A percentile compares a stretch with the other conserved stretches of the same genome.
phyloP scores from a whole-genome alignment of 768 basidiomycete genomes.

The Crassisporium funariophilum region DNA sequence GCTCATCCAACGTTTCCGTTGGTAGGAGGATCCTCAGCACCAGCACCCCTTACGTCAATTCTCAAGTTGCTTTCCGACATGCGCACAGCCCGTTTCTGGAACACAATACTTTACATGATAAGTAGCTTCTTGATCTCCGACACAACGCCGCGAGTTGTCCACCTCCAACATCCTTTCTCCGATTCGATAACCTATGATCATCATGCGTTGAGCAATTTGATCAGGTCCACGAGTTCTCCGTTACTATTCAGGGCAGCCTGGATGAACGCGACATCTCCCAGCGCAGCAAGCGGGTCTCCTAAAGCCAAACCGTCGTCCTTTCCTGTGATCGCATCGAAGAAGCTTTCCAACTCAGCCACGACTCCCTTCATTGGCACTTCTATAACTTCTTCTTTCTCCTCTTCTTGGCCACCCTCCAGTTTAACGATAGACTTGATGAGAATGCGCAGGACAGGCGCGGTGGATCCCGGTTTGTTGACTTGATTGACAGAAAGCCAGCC shows the following conservation, averaged over 20 bases:
- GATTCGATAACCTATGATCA: conserved; percentile 14
- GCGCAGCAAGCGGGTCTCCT: conserved; percentile 62
- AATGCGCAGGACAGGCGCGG: conserved; percentile 34
- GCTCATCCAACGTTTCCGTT: too few species aligned
- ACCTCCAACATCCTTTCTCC: conserved; percentile 13
- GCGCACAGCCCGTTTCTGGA: too few species aligned
- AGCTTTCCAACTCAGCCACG: conserved; percentile 55
- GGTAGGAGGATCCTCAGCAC: too few species aligned
- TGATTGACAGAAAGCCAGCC: conserved; percentile 59
- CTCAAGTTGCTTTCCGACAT: too few species aligned
- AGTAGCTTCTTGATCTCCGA: conserved; percentile 18
- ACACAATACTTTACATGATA: conserved; percentile 12
- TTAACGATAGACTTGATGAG: conserved; percentile 40
- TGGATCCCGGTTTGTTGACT: conserved; percentile 24
- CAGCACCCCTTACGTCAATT: too few species aligned
- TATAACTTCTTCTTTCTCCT: conserved; percentile 51
- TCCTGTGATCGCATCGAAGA: conserved; percentile 57
- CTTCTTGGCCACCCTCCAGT: conserved; percentile 39
- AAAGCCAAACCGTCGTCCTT: conserved; percentile 47
- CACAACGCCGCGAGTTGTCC: conserved; percentile 14
- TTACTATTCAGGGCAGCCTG: conserved; percentile 73
- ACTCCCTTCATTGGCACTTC: conserved; percentile 56
- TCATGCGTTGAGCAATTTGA: too few species aligned
- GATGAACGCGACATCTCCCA: conserved; percentile 79
- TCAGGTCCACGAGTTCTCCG: conserved; percentile 61